These are phyloP conservation scores for Tetrapisispora taiwanensis DNA, from an alignment of 805 yeast genomes.

Conservation along the genomic window DNA sequence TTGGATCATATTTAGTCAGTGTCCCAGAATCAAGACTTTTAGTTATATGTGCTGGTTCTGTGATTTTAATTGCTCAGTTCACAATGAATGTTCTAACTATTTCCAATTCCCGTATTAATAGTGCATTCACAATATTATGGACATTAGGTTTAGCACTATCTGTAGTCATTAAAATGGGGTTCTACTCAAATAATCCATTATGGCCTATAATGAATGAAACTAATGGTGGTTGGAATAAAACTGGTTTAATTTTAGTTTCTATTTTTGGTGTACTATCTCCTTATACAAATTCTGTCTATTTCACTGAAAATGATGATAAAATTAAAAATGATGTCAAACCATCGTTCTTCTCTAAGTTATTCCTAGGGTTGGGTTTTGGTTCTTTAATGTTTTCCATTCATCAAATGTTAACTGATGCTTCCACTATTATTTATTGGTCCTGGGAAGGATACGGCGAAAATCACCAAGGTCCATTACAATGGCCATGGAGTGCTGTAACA, in stretches of 20 bases:
- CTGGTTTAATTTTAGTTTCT: conserved; percentile 40
- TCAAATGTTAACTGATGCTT: conserved; percentile 72
- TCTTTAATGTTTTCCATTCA: conserved; percentile 60
- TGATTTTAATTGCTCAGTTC: conserved; percentile 51
- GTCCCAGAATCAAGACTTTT: conserved; percentile 65
- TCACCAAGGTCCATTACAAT: conserved; percentile 80
- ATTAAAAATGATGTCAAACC: conserved; percentile 1
- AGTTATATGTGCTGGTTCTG: conserved; percentile 54
- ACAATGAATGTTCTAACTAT: conserved; percentile 41
- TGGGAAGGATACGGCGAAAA: conserved; percentile 90
- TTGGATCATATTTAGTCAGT: conserved; percentile 62
- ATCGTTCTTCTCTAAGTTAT: conserved; percentile 10
- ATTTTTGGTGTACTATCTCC: conserved; percentile 57
- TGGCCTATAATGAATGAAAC: conserved; percentile 88
- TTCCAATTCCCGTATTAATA: conserved; percentile 21
- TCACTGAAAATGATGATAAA: conserved; percentile 11
- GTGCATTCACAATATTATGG: conserved; percentile 19
- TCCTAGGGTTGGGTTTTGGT: conserved; percentile 57
- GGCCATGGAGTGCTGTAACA: conserved; percentile 50
- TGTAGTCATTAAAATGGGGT: conserved; percentile 62
- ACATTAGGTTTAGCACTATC: conserved; percentile 61
- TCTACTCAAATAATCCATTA: conserved; percentile 80
- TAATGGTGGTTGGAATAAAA: conserved; percentile 78
- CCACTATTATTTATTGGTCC: conserved; percentile 84
- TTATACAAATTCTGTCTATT: conserved; percentile 18